Base-by-base conservation (phyloP, 2,329 filamentous ascomycete species). In the Epichloe festucae region DNA sequence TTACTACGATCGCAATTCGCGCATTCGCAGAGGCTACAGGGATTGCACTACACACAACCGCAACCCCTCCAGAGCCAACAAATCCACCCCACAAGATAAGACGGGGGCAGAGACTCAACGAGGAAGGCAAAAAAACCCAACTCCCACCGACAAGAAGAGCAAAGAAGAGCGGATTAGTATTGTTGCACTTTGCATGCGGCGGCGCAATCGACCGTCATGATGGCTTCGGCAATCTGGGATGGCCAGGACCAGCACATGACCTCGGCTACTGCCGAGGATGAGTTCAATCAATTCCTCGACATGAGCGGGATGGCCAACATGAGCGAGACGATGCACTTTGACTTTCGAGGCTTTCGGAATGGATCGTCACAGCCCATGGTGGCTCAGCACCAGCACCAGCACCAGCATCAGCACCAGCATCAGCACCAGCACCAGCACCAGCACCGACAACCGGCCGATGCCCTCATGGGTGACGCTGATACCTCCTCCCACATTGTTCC, bases 211-310 rank as follows among this genome's bases (percentile, higher is more conserved):
- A 36, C 46, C 53, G 57, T 55, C 64, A 77, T 72, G 69, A 79
- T 80, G 75, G 70, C 74, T 58, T 72, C 75, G 49, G 65, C 69
- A 52, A 63, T 66, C 55, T 83, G 79, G 80, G 74, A 75, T 57
- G 70, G 72, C 48, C 74, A 79, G 61, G 77, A 81, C 58, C 76
- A 79, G 59, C 69, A 70, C 53, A 70, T 81, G 64, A 68, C 74
- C 31, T 63, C 72, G 11, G 58, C 71, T 5, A 21, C 48, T 19
- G 63, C 70, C 48, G 79, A 82, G 46, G 79, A 83, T 62, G 79
- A 82, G 40, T 82, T 84, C 61, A 74, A 80, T 56, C 79, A 83
- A 57, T 83, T 82, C 53, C 70, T 84, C 55, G 75, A 82, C 57
- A 77, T 84, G 70, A 75, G 73, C 52, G 68, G 67, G 58, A 78